These are phyloP conservation scores for Aureobasidium sp. DNA, from an alignment of 2,329 filamentous ascomycete genomes.

Conservation along the genomic window DNA sequence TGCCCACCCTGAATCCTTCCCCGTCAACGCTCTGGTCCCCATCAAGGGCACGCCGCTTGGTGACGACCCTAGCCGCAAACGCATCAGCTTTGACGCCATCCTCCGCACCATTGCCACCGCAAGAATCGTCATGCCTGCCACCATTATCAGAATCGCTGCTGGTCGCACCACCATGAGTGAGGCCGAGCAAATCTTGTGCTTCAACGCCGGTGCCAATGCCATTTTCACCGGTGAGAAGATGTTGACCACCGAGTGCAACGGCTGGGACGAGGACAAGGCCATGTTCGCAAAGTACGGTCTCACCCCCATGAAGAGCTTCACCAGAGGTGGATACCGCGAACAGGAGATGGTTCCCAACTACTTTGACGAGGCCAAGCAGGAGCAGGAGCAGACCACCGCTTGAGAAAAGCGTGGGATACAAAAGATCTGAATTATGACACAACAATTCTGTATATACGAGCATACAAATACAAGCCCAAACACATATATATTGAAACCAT, in stretches of 20 bases:
- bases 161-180: constrained; percentile 78
- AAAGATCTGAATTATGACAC: background rate
- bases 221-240: constrained; percentile 95
- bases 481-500: background rate
- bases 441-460: background rate
- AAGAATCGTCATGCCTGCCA: constrained; percentile 72
- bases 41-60: constrained; percentile 85
- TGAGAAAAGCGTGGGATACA: background rate
- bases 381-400: background rate
- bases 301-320: constrained; percentile 58
- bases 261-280: constrained; percentile 78
- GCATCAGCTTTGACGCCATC: constrained; percentile 69
- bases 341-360: constrained; percentile 11
- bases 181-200: constrained; percentile 83
- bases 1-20: constrained; percentile 80
- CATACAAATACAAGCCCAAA: background rate
- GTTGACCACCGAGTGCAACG: constrained; percentile 85
- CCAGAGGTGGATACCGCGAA: constrained; percentile 28
- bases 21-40: constrained; percentile 83
- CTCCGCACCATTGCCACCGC: constrained; percentile 79
- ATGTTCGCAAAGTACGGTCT: constrained; percentile 83
- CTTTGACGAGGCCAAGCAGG: constrained; percentile 8
- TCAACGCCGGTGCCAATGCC: constrained; percentile 87
- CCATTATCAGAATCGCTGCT: constrained; percentile 80
- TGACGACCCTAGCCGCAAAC: constrained; percentile 47